Percentiles rank a stretch among this genome's conserved stretches.
Evolutionary conservation across 208 protist species (phyloP).

Genomic region (Wallacemonas sp.): DNA sequence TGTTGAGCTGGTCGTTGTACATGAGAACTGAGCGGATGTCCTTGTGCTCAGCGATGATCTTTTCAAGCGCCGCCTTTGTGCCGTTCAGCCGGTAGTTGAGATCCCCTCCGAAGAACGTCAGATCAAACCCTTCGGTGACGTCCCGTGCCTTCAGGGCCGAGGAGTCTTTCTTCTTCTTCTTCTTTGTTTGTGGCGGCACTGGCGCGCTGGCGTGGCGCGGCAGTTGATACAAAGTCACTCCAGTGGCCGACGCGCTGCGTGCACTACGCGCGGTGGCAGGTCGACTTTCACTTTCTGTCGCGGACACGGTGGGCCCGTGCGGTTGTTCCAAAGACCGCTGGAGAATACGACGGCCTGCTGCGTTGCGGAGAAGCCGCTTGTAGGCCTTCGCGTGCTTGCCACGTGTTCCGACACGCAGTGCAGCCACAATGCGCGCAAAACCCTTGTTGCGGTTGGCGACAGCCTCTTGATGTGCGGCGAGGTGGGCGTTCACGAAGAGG

Average conservation of each 20-base stretch:
- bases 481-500: slow-evolving; percentile 89
- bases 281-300: neutral
- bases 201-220: neutral
- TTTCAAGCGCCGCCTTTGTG: slow-evolving; percentile 70
- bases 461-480: slow-evolving; percentile 87
- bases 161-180: neutral
- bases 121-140: slow-evolving; percentile 89
- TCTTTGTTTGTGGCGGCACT: too few relatives aligned
- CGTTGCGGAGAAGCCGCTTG: slow-evolving; percentile 8
- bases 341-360: neutral
- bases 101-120: slow-evolving; percentile 93
- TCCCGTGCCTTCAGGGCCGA: slow-evolving; percentile 30
- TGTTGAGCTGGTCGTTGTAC: slow-evolving; percentile 90
- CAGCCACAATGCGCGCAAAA: slow-evolving; percentile 69
- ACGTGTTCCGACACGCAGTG: slow-evolving; percentile 39
- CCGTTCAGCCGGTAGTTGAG: slow-evolving; percentile 96
- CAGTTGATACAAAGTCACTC: neutral
- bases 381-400: slow-evolving; percentile 43
- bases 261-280: neutral
- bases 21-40: slow-evolving; percentile 74
- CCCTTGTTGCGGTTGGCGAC: slow-evolving; percentile 80
- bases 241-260: neutral
- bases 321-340: neutral
- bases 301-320: neutral
- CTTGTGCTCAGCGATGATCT: slow-evolving; percentile 58